These are phyloP conservation scores for Bipolaris zeicola DNA, from an alignment of 2,329 filamentous ascomycete species.

Conservation along the genomic window DNA sequence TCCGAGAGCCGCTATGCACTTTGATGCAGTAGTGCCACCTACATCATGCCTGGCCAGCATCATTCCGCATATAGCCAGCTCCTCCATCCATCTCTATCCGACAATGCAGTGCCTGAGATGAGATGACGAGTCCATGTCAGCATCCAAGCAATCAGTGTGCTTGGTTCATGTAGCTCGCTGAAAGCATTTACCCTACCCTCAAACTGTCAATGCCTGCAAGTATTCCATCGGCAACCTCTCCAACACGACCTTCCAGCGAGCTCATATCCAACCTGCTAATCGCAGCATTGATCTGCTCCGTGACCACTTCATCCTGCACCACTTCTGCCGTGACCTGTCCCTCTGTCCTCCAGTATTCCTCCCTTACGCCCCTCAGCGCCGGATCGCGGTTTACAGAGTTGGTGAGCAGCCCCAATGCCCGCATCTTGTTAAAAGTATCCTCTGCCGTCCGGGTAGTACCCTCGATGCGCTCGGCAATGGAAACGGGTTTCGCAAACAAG, in stretches of 20 bases:
- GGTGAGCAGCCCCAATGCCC: slow-evolving; percentile 73
- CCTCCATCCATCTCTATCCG: slow-evolving; percentile 33
- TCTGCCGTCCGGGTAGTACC: slow-evolving; percentile 62
- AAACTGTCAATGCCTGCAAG: slow-evolving; percentile 41
- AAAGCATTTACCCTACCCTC: slow-evolving; percentile 10
- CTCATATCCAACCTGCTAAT: slow-evolving; percentile 68
- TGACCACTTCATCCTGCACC: slow-evolving; percentile 78
- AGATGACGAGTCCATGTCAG: slow-evolving; percentile 7
- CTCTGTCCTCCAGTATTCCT: slow-evolving; percentile 82
- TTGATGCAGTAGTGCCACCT: slow-evolving; percentile 15
- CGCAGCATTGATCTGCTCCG: slow-evolving; percentile 72
- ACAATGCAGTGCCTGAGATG: slow-evolving; percentile 7
- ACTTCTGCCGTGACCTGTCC: slow-evolving; percentile 72
- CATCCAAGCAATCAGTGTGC: slow-evolving; percentile 6
- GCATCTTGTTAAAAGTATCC: slow-evolving; percentile 68
- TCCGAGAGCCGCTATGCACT: slow-evolving; percentile 8
- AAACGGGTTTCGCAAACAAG: slow-evolving; percentile 69
- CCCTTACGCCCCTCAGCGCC: slow-evolving; percentile 67
- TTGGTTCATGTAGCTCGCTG: slow-evolving; percentile 5
- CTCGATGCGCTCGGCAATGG: slow-evolving; percentile 70
- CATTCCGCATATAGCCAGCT: slow-evolving; percentile 28
- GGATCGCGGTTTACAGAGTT: slow-evolving; percentile 80
- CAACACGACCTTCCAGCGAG: slow-evolving; percentile 67
- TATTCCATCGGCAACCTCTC: slow-evolving; percentile 51
- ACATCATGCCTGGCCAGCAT: slow-evolving; percentile 12